Conservation (phyloP, 2,329 filamentous ascomycete species). For the Pseudocercospora musae region DNA sequence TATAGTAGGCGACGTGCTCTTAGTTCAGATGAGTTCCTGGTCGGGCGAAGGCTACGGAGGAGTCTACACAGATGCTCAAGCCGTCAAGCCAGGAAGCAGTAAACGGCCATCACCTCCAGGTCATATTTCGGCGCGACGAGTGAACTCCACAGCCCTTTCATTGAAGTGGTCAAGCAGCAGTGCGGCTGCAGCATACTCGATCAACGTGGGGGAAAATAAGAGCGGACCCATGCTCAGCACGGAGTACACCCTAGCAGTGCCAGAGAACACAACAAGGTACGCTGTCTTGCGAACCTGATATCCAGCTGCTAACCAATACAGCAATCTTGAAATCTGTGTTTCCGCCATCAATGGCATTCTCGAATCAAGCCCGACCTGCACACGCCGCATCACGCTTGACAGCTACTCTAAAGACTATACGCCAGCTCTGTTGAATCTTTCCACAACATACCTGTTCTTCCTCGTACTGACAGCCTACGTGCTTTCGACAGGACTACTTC, state of each 20-base stretch:
- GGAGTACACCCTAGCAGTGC: neutral
- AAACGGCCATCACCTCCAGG: neutral
- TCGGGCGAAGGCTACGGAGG: conserved; percentile 1
- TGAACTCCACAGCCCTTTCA: conserved; percentile 2
- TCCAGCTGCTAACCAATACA: no score
- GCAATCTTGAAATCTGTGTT: conserved; percentile 2
- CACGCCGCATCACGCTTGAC: neutral
- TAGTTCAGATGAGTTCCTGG: neutral
- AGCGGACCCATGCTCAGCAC: neutral
- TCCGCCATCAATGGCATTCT: conserved; percentile 6
- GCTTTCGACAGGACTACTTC: neutral
- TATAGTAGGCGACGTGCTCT: conserved; percentile 1
- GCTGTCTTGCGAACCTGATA: neutral
- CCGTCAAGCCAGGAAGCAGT: conserved; percentile 1
- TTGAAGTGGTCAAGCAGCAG: conserved; percentile 1
- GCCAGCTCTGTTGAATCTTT: neutral
- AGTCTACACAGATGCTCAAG: neutral
- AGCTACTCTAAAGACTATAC: neutral
- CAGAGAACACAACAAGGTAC: neutral
- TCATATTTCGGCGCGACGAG: neutral
- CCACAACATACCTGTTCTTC: neutral
- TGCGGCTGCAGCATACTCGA: neutral
- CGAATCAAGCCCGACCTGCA: conserved; percentile 1
- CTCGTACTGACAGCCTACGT: neutral
- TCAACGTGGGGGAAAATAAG: neutral